Evolutionary conservation across 345 rosid genomes (phyloP), one percentile per base, ranked within the genome.

Genomic region (Hibiscus mutabilis): DNA sequence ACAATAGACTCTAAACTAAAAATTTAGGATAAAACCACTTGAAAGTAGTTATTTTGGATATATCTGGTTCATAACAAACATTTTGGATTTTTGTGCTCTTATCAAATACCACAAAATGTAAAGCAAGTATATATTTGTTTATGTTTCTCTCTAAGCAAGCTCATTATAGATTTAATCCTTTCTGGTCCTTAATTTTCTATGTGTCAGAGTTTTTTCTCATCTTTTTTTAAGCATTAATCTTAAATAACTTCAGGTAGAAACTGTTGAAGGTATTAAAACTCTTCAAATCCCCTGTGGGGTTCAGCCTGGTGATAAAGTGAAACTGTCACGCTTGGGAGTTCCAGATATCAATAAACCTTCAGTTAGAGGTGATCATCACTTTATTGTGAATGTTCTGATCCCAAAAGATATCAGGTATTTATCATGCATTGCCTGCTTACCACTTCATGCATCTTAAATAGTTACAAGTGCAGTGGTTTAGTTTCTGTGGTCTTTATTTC

Each of bases 301-400:
- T 80, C 97, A 94, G 86, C 92, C 96, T 40, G 97, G 97, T 4
- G 96, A 87, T 67, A 78, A 83, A 15, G 66, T 94, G 73, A 94
- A 79, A 73, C 78, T 94, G 74, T 19, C 66, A 51, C 60, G 73
- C 19, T 81, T 89, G 88, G 98, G 98, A 58, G 92, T 91, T 80
- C 97, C 97, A 65, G 91, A 89, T 79, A 78, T 91, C n/a, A 82
- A 81, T 60, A 87, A 80, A 73, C 91, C 91, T 74, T 82, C 87
- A 58, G 61, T 84, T 63, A 87, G 98, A 49, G 97, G 97, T 42
- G 96, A 94, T 77, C 98, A 91, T 81, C 80, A 76, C 72, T 94
- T 91, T 75, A 77, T 81, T 31, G 88, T 91, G 79, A 88, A 89
- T 21, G 79, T 94, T 76, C 37, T 75, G 82, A 91, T 94, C 81